These are phyloP conservation scores for Aspergillus vadensis DNA, from an alignment of 2,329 filamentous ascomycete genomes.

Conservation along the genomic window DNA sequence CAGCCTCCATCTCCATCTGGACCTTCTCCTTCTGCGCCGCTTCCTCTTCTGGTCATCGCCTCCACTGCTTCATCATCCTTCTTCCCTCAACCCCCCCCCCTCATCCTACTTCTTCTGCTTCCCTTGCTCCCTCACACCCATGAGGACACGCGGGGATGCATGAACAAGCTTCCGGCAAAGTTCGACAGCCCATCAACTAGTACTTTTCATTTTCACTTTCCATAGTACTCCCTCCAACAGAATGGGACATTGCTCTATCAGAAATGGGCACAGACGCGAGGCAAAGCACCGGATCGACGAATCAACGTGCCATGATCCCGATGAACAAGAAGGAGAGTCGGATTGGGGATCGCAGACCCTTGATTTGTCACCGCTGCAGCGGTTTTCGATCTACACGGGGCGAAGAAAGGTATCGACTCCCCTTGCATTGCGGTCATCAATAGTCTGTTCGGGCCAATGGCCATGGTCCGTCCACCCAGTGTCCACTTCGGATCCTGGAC, in stretches of 20 bases:
- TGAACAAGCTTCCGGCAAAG: conserved; percentile 24
- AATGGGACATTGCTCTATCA: conserved; percentile 32
- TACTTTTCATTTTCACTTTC: neutral
- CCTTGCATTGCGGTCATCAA: conserved; percentile 39
- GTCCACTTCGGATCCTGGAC: conserved; percentile 1
- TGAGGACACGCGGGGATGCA: conserved; percentile 26
- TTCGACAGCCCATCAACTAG: conserved; percentile 22
- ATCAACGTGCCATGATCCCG: conserved; percentile 30
- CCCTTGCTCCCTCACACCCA: conserved; percentile 9
- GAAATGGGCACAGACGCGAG: conserved; percentile 32
- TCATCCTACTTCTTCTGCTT: neutral
- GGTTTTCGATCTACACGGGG: conserved; percentile 36
- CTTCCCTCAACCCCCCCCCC: neutral
- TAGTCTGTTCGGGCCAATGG: conserved; percentile 34
- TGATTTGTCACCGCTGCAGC: conserved; percentile 41
- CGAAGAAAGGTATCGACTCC: conserved; percentile 31
- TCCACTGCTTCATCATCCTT: conserved; percentile 5
- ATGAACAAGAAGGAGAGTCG: conserved; percentile 11
- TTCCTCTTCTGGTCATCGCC: neutral
- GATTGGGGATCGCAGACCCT: conserved; percentile 26
- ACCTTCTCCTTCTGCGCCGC: neutral
- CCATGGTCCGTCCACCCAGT: conserved; percentile 12
- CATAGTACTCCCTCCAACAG: neutral
- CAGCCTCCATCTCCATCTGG: conserved; percentile 11
- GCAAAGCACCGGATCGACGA: conserved; percentile 31